Conservation (phyloP, 352 stramenopile genomes). For the Achlya hypogyna region DNA sequence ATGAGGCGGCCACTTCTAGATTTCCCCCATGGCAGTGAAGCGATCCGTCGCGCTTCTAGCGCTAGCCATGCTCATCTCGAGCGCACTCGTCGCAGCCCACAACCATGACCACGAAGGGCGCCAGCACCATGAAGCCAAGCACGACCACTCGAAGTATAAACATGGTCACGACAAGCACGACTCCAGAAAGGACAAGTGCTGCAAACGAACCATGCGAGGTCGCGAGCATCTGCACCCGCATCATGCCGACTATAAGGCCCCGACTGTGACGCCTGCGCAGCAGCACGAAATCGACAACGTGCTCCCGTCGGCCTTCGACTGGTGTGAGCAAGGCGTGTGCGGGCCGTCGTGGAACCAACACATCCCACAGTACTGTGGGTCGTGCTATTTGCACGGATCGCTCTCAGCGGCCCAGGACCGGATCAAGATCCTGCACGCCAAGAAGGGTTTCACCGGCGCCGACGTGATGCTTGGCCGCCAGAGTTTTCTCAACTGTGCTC, state of each 20-base stretch:
- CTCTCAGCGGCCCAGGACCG: constrained; percentile 66
- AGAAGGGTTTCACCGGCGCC: constrained; percentile 43
- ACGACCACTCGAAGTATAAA: not conserved
- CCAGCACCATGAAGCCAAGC: too few relatives aligned
- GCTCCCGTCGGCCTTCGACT: constrained; percentile 78
- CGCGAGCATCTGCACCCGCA: constrained; percentile 54
- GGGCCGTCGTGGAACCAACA: constrained; percentile 78
- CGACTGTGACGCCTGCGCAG: constrained; percentile 30
- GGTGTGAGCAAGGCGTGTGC: constrained; percentile 73
- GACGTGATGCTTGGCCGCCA: constrained; percentile 73
- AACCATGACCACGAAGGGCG: not conserved
- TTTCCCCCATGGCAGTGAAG: too few relatives aligned
- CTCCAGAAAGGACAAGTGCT: not conserved
- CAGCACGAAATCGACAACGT: constrained; percentile 32
- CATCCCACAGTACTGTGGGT: constrained; percentile 80
- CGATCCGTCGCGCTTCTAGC: too few relatives aligned
- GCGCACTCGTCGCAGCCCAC: too few relatives aligned
- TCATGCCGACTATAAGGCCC: not conserved
- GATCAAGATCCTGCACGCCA: constrained; percentile 71
- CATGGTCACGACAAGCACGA: too few relatives aligned
- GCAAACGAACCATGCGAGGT: constrained; percentile 57
- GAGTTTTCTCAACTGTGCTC: constrained; percentile 75
- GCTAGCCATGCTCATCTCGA: too few relatives aligned
- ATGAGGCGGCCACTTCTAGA: too few relatives aligned
- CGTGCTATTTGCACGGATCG: constrained; percentile 65